Base-by-base conservation (phyloP, 2,329 filamentous ascomycete species). In the Alternaria viburni region DNA sequence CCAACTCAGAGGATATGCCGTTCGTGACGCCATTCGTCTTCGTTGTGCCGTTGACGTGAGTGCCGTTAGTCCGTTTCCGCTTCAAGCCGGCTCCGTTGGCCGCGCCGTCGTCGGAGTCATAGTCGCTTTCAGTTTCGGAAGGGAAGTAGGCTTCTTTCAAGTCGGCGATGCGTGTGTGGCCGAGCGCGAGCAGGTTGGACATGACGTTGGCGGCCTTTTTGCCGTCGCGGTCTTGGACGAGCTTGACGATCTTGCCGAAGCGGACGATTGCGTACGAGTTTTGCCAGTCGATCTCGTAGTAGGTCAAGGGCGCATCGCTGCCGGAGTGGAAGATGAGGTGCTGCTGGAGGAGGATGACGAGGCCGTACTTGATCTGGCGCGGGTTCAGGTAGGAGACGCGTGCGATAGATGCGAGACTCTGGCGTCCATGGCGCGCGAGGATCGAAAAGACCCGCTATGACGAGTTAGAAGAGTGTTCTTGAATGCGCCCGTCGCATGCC, bases 311-410 rank as follows among this genome's bases (percentile, higher is more conserved):
- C 46, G 86, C 86, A 59, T 90, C 87, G 63, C 89, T 68, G 69
- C 89, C 88, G 68, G 89, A 86, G 79, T 94, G 91, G 78, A 89
- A 93, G 66, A 96, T 84, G 52, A 98, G 87, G 75, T 94, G 93
- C 77, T 97, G 92, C 77, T 98, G 95, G 45, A 97, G 87, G 67
- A 98, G 89, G 30, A 96, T 90, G 57, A 89, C 90, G 55, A 99
- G 86, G 19, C 91, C 93, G 81, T 94, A 89, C 73, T 90, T 91
- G 68, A 97, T 83, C 76, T 96, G 90, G 57, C 89, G 88, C n/a
- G 87, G 85, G 58, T 87, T 88, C 54, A 97, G 87, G 54, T 89
- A 88, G 19, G 92, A 93, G 75, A 91, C 86, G 55, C 90, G 89
- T 45, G 86, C 86, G 30, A 99, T 84, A 66, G 90, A 89, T 55